These are phyloP conservation scores for Solanum lignicaule DNA, from an alignment of 257 asterid genomes.

Conservation along the genomic window DNA sequence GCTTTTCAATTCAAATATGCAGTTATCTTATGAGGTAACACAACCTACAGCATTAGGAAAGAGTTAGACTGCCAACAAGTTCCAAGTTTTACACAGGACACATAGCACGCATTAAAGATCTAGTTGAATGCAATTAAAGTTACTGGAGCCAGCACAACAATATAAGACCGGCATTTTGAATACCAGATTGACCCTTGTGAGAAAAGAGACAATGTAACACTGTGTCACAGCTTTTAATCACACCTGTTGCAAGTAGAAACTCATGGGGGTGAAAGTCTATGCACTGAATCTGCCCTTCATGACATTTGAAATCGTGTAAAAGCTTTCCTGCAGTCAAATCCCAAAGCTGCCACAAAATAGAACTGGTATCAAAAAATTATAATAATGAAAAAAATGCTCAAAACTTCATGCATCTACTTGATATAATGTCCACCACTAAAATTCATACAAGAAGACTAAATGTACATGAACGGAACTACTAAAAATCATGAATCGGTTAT, in stretches of 20 bases:
- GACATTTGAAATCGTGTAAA: conserved; percentile 82
- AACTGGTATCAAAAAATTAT: neutral
- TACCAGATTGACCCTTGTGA: neutral
- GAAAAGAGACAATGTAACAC: conserved; percentile 3
- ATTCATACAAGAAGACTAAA: neutral
- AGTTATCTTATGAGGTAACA: neutral
- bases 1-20: neutral
- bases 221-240: conserved; percentile 6
- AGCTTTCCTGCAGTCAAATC: conserved; percentile 98
- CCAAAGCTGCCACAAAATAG: conserved; percentile 64
- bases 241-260: conserved; percentile 96
- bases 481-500: neutral
- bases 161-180: neutral
- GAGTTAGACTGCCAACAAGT: neutral
- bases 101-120: neutral
- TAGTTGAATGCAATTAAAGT: neutral
- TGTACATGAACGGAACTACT: neutral
- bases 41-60: neutral
- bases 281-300: conserved; percentile 91
- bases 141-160: neutral
- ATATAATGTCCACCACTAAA: neutral
- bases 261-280: conserved; percentile 97
- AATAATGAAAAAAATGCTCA: neutral
- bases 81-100: neutral
- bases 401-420: neutral